Conservation (phyloP, 768 basidiomycete genomes). For the Auricularia cornea region DNA sequence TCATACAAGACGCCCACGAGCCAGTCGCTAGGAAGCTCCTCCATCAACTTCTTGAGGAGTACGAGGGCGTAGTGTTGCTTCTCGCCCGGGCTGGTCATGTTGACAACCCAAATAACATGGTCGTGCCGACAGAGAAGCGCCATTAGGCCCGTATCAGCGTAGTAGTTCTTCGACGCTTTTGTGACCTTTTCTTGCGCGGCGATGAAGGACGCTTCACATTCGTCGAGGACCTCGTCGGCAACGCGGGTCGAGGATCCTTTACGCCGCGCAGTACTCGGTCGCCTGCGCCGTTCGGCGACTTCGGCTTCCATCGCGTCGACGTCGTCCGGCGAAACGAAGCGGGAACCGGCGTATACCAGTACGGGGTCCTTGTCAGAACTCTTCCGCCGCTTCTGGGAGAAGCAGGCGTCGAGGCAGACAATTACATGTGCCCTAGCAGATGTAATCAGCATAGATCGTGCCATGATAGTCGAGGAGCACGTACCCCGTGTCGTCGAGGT, state of each 20-base stretch:
- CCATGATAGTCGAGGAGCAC: not conserved
- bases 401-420: constrained; percentile 4
- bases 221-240: constrained; percentile 4
- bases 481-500: not conserved
- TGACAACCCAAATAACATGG: not conserved
- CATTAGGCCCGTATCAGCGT: constrained; percentile 5
- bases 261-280: not conserved
- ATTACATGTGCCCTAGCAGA: constrained; percentile 2
- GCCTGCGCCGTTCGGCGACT: not conserved
- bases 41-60: not conserved
- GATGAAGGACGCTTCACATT: constrained; percentile 2
- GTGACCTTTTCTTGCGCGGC: constrained; percentile 6
- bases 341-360: not conserved
- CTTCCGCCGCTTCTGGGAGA: constrained; percentile 2
- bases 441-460: not conserved
- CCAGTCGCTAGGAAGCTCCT: not conserved
- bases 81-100: constrained; percentile 5
- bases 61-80: constrained; percentile 2
- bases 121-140: constrained; percentile 4
- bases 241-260: not conserved
- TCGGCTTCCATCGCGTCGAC: not conserved
- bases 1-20: constrained; percentile 4
- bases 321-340: not conserved
- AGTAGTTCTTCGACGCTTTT: constrained; percentile 1
- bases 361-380: not conserved